Percentiles rank a stretch among this genome's conserved stretches.
phyloP scores from a whole-genome alignment of 23 red algal species.

The Cyanidioschyzon merolae region DNA sequence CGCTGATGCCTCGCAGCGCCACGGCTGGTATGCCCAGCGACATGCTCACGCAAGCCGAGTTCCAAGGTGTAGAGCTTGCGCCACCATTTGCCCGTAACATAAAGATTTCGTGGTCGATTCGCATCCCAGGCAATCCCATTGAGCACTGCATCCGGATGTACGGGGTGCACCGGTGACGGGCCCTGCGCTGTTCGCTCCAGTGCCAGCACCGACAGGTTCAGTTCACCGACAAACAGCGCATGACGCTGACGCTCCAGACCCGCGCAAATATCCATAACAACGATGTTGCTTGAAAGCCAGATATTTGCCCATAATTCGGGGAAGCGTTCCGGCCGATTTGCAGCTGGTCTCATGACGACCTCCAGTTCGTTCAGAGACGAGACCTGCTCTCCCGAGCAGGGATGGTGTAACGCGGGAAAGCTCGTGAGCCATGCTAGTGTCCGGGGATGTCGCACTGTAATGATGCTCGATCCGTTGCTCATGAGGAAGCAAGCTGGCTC shows the following conservation, averaged over 20 bases:
- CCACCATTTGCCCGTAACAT: conserved; percentile 16
- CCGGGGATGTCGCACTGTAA: background rate
- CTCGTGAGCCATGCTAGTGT: background rate
- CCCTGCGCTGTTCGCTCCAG: background rate
- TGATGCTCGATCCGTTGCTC: conserved; percentile 3
- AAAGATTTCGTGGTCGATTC: background rate
- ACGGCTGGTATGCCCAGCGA: too few relatives aligned
- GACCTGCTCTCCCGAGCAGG: background rate
- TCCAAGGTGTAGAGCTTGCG: background rate
- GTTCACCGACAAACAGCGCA: background rate
- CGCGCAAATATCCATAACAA: background rate
- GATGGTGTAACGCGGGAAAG: background rate
- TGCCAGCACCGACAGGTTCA: background rate
- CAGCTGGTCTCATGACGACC: background rate
- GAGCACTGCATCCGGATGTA: background rate
- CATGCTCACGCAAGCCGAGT: background rate
- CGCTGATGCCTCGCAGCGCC: too few relatives aligned
- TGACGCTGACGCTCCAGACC: background rate
- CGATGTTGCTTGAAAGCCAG: background rate
- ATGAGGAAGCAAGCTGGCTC: background rate
- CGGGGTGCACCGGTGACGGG: background rate
- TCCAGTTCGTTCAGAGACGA: conserved; percentile 10
- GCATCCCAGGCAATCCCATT: conserved; percentile 18
- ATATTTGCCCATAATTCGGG: background rate
- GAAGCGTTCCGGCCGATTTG: background rate